These are phyloP conservation scores for Chytriomyces sp. DNA, from an alignment of 192 early-diverging fungal species.

Conservation along the genomic window DNA sequence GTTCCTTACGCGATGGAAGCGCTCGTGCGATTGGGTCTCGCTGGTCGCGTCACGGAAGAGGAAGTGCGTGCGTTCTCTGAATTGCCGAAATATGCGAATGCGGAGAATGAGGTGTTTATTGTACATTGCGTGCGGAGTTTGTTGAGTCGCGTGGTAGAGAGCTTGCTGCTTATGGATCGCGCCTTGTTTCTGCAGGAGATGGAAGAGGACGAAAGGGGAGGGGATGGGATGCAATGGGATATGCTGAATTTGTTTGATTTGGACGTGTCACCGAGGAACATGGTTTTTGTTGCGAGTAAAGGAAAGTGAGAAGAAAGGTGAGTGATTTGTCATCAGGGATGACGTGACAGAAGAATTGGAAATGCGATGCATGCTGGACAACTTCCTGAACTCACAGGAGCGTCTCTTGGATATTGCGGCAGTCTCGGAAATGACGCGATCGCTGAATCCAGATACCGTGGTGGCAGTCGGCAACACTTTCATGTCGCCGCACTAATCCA, in stretches of 20 bases:
- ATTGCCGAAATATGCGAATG: conserved; percentile 11
- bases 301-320: background rate
- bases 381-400: no score
- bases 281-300: conserved; percentile 27
- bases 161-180: conserved; percentile 32
- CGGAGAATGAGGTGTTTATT: conserved; percentile 7
- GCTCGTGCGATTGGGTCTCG: conserved; percentile 16
- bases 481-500: conserved; percentile 94
- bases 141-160: conserved; percentile 29
- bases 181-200: conserved; percentile 3
- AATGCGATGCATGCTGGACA: no score
- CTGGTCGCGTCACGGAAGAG: background rate
- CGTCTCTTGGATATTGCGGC: conserved; percentile 89
- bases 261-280: conserved; percentile 24
- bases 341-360: no score
- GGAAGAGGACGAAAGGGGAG: background rate
- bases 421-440: conserved; percentile 75
- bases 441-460: conserved; percentile 66
- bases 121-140: conserved; percentile 29
- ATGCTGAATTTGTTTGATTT: conserved; percentile 38
- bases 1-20: conserved; percentile 20
- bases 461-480: conserved; percentile 98
- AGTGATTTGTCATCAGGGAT: no score
- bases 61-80: conserved; percentile 12
- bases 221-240: background rate